Evolutionary conservation across 108 stramenopile species (phyloP).

Genomic region (Schizochytrium sp.): DNA sequence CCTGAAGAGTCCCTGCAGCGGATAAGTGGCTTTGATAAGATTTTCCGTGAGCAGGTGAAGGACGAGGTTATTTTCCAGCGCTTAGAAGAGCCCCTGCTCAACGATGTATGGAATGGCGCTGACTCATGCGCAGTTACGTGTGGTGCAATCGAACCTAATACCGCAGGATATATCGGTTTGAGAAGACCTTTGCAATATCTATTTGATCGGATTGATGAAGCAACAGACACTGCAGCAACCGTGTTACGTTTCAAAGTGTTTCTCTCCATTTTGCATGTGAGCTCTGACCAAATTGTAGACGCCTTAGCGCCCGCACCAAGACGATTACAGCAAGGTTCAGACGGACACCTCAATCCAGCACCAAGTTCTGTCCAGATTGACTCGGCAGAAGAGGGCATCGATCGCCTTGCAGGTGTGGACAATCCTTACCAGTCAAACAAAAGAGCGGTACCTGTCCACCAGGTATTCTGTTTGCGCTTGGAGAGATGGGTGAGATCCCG

Average conservation of each 20-base stretch:
- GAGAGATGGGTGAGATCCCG: conserved; percentile 42
- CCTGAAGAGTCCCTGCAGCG: conserved; percentile 1
- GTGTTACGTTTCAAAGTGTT: conserved; percentile 55
- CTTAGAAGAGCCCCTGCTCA: conserved; percentile 16
- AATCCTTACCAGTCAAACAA: background rate
- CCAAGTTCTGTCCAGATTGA: conserved; percentile 5
- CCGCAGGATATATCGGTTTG: background rate
- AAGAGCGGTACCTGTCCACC: background rate
- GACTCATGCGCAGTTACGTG: conserved; percentile 34
- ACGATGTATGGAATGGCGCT: conserved; percentile 48
- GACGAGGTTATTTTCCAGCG: conserved; percentile 18
- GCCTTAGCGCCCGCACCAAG: background rate
- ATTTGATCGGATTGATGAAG: conserved; percentile 16
- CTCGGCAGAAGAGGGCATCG: conserved; percentile 3
- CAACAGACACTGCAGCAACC: conserved; percentile 3
- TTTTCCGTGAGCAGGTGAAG: conserved; percentile 16
- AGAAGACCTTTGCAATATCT: background rate
- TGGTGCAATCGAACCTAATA: background rate
- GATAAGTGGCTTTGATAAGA: conserved; percentile 4
- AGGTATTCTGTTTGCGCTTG: background rate
- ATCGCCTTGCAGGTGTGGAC: background rate
- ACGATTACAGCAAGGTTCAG: background rate
- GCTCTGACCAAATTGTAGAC: background rate
- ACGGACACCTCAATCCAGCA: background rate
- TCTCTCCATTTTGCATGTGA: background rate